A percentile compares a stretch with the other conserved stretches of the same genome.
Evolutionary conservation across 176 grass and related monocot species (phyloP).

Genomic region (Otatea glauca): DNA sequence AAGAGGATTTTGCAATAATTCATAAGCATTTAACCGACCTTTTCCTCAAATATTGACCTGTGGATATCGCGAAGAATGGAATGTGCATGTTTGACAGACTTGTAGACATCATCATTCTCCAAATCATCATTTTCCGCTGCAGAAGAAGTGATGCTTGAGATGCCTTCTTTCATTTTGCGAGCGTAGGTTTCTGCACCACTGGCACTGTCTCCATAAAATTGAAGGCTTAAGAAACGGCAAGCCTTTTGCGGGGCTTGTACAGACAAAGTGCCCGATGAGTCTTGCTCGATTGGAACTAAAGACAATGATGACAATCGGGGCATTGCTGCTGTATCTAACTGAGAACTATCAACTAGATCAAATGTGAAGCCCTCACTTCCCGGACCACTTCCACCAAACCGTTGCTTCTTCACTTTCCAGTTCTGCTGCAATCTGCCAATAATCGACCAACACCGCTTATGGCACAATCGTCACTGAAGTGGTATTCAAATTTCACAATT

Average conservation of each 20-base stretch:
- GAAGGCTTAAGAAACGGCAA: conserved; percentile 65
- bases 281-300: conserved; percentile 69
- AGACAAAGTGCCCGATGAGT: conserved; percentile 67
- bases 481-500: conserved; percentile 28
- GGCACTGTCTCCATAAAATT: conserved; percentile 60
- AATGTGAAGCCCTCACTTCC: conserved; percentile 78
- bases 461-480: conserved; percentile 2
- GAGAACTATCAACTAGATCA: conserved; percentile 75
- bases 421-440: conserved; percentile 85
- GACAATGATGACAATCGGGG: conserved; percentile 51
- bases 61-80: conserved; percentile 75
- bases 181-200: conserved; percentile 26
- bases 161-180: conserved; percentile 55
- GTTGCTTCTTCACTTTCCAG: conserved; percentile 95
- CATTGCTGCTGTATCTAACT: conserved; percentile 48
- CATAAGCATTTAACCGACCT: conserved; percentile 49
- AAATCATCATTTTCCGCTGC: conserved; percentile 46
- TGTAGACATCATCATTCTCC: conserved; percentile 60
- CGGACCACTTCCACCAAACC: conserved; percentile 43
- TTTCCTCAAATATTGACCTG: conserved; percentile 84
- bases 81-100: conserved; percentile 67
- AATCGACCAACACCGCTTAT: conserved; percentile 16
- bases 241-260: conserved; percentile 73
- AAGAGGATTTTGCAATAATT: conserved; percentile 27
- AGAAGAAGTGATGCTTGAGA: conserved; percentile 37